Conservation (phyloP, 768 basidiomycete species). For the Fibroporia radiculosa region DNA sequence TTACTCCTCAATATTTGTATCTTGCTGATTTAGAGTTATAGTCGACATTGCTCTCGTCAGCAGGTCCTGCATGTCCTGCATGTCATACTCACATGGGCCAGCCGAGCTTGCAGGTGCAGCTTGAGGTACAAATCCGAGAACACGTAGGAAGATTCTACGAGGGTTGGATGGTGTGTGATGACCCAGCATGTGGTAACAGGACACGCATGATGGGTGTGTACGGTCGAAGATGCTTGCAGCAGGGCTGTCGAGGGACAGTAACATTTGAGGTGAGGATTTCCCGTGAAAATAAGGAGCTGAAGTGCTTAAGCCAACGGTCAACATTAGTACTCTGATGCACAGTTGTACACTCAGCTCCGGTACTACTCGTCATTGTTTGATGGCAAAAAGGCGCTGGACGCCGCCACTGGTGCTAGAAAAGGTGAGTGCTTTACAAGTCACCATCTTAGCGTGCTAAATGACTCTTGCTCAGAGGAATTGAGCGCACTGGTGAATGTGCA, state of each 20-base stretch:
- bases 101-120: constrained; percentile 71
- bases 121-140: constrained; percentile 78
- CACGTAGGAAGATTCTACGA: constrained; percentile 82
- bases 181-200: constrained; percentile 71
- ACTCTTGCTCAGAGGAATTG: constrained; percentile 46
- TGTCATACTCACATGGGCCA: constrained; percentile 48
- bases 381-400: constrained; percentile 48
- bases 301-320: constrained; percentile 3
- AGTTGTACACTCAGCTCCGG: constrained; percentile 85
- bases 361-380: constrained; percentile 81
- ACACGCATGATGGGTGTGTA: constrained; percentile 96
- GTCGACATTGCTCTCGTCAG: constrained; percentile 57
- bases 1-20: not conserved
- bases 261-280: constrained; percentile 57
- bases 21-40: constrained; percentile 21
- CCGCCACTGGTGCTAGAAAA: constrained; percentile 41
- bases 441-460: not conserved
- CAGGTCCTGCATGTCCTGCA: constrained; percentile 63
- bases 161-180: constrained; percentile 83
- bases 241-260: constrained; percentile 63
- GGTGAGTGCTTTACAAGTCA: constrained; percentile 8
- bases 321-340: constrained; percentile 71
- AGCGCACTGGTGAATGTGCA: constrained; percentile 43
- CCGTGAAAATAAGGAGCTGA: not conserved
- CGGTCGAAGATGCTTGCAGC: constrained; percentile 70